phyloP scores from a whole-genome alignment of 176 grass and related monocot species.

The Bothriochloa decipiens region DNA sequence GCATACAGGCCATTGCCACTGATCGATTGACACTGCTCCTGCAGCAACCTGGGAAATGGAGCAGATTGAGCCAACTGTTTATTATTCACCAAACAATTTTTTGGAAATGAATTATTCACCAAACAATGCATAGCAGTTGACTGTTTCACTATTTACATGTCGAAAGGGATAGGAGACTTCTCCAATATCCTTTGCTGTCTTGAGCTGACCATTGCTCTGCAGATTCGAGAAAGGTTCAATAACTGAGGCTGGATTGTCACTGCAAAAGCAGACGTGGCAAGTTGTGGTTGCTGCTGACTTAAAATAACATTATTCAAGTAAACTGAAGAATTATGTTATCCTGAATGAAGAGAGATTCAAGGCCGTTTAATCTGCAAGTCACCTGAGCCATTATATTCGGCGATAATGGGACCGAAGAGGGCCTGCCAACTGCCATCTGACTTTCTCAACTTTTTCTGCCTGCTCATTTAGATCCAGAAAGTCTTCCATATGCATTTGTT shows the following conservation, averaged over 20 bases:
- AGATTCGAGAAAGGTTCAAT: slow-evolving; percentile 41
- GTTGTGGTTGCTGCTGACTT: slow-evolving; percentile 31
- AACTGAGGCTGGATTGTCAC: slow-evolving; percentile 31
- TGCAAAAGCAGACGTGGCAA: slow-evolving; percentile 34
- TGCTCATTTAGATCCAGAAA: slow-evolving; percentile 42
- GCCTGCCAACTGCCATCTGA: slow-evolving; percentile 38
- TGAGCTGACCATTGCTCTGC: slow-evolving; percentile 38
- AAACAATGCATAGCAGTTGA: slow-evolving; percentile 45
- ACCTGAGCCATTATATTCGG: slow-evolving; percentile 32
- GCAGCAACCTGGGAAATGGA: slow-evolving; percentile 32
- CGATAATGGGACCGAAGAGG: slow-evolving; percentile 42
- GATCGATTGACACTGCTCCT: slow-evolving; percentile 41
- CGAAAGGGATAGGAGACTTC: slow-evolving; percentile 32
- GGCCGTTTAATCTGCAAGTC: slow-evolving; percentile 41
- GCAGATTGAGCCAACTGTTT: slow-evolving; percentile 24
- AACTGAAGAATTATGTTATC: slow-evolving; percentile 28
- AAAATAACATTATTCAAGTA: slow-evolving; percentile 41
- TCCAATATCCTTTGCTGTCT: slow-evolving; percentile 36
- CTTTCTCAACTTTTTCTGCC: slow-evolving; percentile 29
- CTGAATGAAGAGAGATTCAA: slow-evolving; percentile 36
- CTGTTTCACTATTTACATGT: slow-evolving; percentile 43
- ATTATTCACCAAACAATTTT: slow-evolving; percentile 41
- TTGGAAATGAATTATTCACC: slow-evolving; percentile 18
- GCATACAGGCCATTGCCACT: slow-evolving; percentile 30
- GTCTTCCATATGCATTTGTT: slow-evolving; percentile 24